Evolutionary conservation across 345 rosid genomes (phyloP).

Genomic region (Eucalyptus tenuipes): DNA sequence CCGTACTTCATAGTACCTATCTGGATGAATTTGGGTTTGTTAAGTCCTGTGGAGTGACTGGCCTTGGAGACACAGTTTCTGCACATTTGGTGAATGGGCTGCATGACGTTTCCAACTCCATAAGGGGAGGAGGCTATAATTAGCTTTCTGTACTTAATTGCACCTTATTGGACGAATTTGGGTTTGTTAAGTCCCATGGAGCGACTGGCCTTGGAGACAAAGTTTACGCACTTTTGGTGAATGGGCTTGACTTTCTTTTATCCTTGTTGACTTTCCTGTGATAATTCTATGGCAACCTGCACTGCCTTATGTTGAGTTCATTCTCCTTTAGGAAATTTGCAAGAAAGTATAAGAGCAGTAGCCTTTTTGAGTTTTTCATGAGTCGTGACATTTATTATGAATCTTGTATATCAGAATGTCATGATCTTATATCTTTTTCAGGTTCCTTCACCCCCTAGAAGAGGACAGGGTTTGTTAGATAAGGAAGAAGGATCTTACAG

Average conservation of each 20-base stretch:
- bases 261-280: not conserved
- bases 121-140: not conserved
- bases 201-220: not conserved
- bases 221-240: not conserved
- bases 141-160: not conserved
- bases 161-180: not conserved
- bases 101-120: not conserved
- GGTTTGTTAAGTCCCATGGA: not conserved
- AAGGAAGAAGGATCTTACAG: constrained; percentile 14
- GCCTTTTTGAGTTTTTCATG: not conserved
- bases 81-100: too few species aligned
- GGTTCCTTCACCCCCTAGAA: constrained; percentile 89
- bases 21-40: not conserved
- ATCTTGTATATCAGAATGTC: not conserved
- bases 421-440: not conserved
- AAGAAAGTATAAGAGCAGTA: not conserved
- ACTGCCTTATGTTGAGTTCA: not conserved
- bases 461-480: constrained; percentile 23
- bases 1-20: not conserved
- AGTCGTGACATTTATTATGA: not conserved
- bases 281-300: not conserved
- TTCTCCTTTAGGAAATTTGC: not conserved
- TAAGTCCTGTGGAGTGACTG: not conserved
- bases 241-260: not conserved
- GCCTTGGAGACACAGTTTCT: not conserved